Evolutionary conservation across 371 early-diverging fungal genomes (phyloP).

Genomic region (Hamiltosporidium tvaerminnensis): DNA sequence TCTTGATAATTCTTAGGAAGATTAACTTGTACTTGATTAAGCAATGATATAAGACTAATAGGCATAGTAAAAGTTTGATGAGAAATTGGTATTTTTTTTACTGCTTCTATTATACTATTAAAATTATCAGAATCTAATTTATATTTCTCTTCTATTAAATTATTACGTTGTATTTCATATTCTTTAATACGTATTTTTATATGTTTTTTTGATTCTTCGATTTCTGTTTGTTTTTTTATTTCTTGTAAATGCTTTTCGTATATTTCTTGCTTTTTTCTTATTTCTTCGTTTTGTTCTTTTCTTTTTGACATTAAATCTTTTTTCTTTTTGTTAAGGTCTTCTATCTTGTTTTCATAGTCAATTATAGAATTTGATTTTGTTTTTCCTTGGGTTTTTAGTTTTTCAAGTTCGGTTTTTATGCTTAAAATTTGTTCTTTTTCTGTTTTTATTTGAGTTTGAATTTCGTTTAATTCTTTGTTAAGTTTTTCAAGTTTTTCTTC

Average conservation of each 20-base stretch:
- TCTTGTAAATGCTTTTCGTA: slow-evolving; percentile 23
- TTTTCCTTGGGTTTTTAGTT: neutral
- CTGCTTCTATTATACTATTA: slow-evolving; percentile 10
- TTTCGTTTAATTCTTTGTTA: neutral
- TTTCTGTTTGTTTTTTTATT: slow-evolving; percentile 15
- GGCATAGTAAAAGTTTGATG: neutral
- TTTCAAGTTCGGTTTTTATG: neutral
- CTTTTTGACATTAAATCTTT: slow-evolving; percentile 4
- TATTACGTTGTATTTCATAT: slow-evolving; percentile 21
- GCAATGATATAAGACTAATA: neutral
- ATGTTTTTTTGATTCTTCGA: slow-evolving; percentile 34
- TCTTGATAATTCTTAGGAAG: neutral
- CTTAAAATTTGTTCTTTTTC: neutral
- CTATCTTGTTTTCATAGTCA: slow-evolving; percentile 2
- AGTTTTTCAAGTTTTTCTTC: neutral
- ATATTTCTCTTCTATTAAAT: slow-evolving; percentile 13
- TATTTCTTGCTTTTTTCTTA: slow-evolving; percentile 30
- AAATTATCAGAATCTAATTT: slow-evolving; percentile 36
- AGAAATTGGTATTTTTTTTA: neutral
- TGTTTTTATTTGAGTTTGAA: neutral
- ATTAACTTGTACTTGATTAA: neutral
- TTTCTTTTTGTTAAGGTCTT: neutral
- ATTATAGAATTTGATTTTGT: neutral
- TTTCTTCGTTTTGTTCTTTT: slow-evolving; percentile 20
- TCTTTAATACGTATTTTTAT: slow-evolving; percentile 28